Conservation (phyloP, 2,329 filamentous ascomycete species). For the Fusarium graminum region DNA sequence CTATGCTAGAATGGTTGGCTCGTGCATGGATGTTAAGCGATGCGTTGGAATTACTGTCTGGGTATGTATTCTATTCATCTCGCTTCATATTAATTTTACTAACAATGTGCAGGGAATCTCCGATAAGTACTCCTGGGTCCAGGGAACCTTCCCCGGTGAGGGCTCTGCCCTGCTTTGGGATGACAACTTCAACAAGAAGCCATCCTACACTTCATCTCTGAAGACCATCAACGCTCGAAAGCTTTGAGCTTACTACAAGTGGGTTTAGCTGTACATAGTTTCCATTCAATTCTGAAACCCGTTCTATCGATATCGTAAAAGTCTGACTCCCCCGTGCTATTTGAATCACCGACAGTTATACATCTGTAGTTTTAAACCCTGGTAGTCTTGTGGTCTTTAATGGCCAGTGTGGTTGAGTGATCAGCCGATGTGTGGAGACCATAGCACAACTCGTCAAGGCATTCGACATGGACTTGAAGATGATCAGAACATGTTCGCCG, state of each 20-base stretch:
- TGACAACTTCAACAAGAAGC: constrained; percentile 30
- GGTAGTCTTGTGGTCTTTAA: too few relatives aligned
- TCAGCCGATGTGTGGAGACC: too few relatives aligned
- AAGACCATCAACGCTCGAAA: constrained; percentile 10
- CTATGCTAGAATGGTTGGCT: constrained; percentile 19
- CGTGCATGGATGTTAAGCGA: constrained; percentile 28
- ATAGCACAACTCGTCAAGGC: neutral
- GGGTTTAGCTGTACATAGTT: too few relatives aligned
- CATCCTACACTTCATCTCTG: constrained; percentile 15
- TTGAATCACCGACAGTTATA: too few relatives aligned
- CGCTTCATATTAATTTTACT: neutral
- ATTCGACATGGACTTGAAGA: neutral
- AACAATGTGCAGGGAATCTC: constrained; percentile 13
- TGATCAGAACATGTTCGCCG: neutral
- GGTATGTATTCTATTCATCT: neutral
- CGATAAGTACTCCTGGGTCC: constrained; percentile 27
- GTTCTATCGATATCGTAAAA: too few relatives aligned
- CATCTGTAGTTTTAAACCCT: too few relatives aligned
- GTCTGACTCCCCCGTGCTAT: too few relatives aligned
- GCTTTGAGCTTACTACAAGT: too few relatives aligned
- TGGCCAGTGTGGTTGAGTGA: too few relatives aligned
- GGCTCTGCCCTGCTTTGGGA: constrained; percentile 24
- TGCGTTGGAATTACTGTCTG: constrained; percentile 27
- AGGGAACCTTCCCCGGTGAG: constrained; percentile 10
- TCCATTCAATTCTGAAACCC: too few relatives aligned